A percentile compares a stretch with the other conserved stretches of the same genome.
phyloP scores from a whole-genome alignment of 768 basidiomycete genomes.

The Paxillus ammoniavirescens region DNA sequence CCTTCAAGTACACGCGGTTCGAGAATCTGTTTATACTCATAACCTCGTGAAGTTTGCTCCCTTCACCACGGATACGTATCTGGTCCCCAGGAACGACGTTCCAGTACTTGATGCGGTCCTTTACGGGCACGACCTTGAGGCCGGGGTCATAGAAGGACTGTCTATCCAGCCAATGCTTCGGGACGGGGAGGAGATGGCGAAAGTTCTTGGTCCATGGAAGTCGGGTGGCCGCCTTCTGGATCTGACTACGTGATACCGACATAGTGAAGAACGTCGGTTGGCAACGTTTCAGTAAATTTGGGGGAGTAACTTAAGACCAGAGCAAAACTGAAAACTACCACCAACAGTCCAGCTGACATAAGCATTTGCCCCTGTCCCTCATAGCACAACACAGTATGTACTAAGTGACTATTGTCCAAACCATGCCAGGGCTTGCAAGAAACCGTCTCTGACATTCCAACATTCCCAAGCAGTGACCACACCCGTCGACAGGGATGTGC shows the following conservation, averaged over 20 bases:
- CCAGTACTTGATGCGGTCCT: constrained; percentile 81
- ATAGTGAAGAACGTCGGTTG: constrained; percentile 10
- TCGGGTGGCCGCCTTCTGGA: constrained; percentile 48
- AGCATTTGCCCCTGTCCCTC: constrained; percentile 1
- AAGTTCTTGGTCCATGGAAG: constrained; percentile 63
- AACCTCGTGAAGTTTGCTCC: constrained; percentile 64
- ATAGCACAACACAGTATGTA: neutral
- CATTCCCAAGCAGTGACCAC: no score
- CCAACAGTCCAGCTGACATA: constrained; percentile 16
- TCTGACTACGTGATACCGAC: constrained; percentile 34
- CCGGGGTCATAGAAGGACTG: constrained; percentile 39
- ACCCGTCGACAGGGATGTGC: no score
- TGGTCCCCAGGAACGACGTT: constrained; percentile 85
- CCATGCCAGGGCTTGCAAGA: no score
- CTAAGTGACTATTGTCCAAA: no score
- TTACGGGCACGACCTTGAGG: constrained; percentile 55
- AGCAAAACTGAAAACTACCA: neutral
- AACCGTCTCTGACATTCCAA: no score
- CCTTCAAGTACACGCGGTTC: constrained; percentile 63
- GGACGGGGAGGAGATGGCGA: constrained; percentile 60
- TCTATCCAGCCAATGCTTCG: constrained; percentile 51
- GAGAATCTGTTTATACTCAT: constrained; percentile 69
- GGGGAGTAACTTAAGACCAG: neutral
- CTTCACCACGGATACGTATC: constrained; percentile 68
- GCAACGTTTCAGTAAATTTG: neutral